phyloP scores from a whole-genome alignment of 148 eudicot species.

The Suaeda aralocaspica region DNA sequence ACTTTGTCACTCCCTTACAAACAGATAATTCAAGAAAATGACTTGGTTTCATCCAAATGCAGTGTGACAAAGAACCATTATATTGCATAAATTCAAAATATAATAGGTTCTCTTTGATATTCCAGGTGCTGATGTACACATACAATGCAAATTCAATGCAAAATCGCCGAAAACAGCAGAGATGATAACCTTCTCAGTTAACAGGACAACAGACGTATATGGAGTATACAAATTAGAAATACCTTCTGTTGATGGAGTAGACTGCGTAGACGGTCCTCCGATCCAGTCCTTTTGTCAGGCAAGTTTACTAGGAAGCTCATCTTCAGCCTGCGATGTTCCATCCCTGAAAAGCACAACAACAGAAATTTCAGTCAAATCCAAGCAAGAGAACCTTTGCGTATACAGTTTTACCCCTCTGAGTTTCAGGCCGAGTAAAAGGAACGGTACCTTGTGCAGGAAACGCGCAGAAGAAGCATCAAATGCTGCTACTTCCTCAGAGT shows the following conservation, averaged over 20 bases:
- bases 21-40: background rate
- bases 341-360: conserved; percentile 35
- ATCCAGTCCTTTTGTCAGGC: conserved; percentile 61
- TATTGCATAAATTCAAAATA: background rate
- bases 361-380: conserved; percentile 57
- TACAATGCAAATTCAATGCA: conserved; percentile 63
- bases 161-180: conserved; percentile 50
- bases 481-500: conserved; percentile 36
- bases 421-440: conserved; percentile 46
- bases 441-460: conserved; percentile 49
- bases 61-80: background rate
- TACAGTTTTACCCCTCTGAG: conserved; percentile 58
- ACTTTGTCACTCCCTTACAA: too few relatives aligned
- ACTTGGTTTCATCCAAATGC: background rate
- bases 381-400: conserved; percentile 40
- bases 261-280: conserved; percentile 54
- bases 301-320: conserved; percentile 44
- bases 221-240: conserved; percentile 66
- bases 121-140: conserved; percentile 64
- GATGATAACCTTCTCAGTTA: conserved; percentile 50
- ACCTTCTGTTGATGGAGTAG: conserved; percentile 62
- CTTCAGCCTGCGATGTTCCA: conserved; percentile 45
- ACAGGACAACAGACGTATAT: conserved; percentile 51
- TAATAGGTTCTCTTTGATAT: background rate
- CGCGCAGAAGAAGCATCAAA: conserved; percentile 11